A percentile compares a stretch with the other conserved stretches of the same genome.
These are phyloP conservation scores for Phlebopus sp. DNA, from an alignment of 1,284 basidiomycete species.

Conservation along the genomic window DNA sequence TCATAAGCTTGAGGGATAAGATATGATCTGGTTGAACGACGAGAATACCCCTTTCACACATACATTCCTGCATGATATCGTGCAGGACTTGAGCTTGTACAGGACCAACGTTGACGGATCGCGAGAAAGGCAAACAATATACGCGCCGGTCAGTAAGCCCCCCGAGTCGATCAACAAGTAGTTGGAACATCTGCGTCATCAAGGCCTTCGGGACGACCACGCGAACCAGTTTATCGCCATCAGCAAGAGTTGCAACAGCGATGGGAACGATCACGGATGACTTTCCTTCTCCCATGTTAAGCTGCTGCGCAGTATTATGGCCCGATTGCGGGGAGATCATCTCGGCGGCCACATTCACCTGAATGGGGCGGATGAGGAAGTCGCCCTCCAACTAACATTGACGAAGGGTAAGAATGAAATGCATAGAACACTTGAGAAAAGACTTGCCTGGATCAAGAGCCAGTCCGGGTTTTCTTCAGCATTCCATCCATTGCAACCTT, in stretches of 20 bases:
- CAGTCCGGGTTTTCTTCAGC: slow-evolving; percentile 33
- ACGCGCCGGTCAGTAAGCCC: slow-evolving; percentile 46
- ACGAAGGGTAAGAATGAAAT: background rate
- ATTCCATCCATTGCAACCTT: slow-evolving; percentile 6
- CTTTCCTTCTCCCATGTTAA: slow-evolving; percentile 63
- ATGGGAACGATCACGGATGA: slow-evolving; percentile 53
- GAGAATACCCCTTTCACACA: slow-evolving; percentile 36
- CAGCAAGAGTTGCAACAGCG: slow-evolving; percentile 37
- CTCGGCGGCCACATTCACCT: slow-evolving; percentile 39
- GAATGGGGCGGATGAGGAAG: slow-evolving; percentile 41
- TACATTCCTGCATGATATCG: slow-evolving; percentile 39
- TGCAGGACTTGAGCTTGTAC: slow-evolving; percentile 23
- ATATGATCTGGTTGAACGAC: slow-evolving; percentile 52
- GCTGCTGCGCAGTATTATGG: slow-evolving; percentile 43
- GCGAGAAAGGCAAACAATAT: slow-evolving; percentile 49
- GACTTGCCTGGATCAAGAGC: slow-evolving; percentile 29
- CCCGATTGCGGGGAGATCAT: slow-evolving; percentile 44
- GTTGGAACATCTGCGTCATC: slow-evolving; percentile 44
- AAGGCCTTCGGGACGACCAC: slow-evolving; percentile 47
- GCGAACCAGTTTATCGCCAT: slow-evolving; percentile 42
- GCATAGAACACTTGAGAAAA: too few species aligned
- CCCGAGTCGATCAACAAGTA: slow-evolving; percentile 42
- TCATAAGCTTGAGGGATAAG: slow-evolving; percentile 36
- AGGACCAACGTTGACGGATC: slow-evolving; percentile 29
- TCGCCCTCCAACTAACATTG: slow-evolving; percentile 41